These are phyloP conservation scores for Magnaporthiopsis rhizophila DNA, from an alignment of 2,329 filamentous ascomycete genomes.

Conservation along the genomic window DNA sequence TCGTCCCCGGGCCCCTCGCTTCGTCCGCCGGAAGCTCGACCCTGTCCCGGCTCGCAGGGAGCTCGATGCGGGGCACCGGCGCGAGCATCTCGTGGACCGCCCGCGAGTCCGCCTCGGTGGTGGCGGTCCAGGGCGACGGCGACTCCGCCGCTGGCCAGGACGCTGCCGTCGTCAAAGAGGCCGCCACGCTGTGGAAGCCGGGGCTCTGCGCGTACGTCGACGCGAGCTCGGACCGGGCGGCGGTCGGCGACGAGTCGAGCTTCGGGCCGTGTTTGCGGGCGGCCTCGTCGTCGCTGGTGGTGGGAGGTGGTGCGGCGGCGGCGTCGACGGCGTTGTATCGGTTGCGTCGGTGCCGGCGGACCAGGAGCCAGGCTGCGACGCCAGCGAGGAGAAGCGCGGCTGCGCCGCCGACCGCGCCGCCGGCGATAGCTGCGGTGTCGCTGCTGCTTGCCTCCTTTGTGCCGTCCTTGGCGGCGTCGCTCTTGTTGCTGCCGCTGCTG, in stretches of 20 bases:
- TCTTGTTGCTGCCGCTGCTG: neutral
- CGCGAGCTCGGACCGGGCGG: constrained; percentile 1
- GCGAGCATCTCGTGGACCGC: neutral
- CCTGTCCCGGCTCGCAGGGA: neutral
- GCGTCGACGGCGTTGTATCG: neutral
- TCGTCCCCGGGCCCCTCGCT: neutral
- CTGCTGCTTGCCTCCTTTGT: neutral
- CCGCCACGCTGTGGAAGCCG: neutral
- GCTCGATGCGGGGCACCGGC: neutral
- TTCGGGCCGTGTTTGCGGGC: neutral
- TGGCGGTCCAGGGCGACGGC: neutral
- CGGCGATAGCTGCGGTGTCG: constrained; percentile 77
- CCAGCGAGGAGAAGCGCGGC: constrained; percentile 46
- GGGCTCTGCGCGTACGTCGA: neutral
- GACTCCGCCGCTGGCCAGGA: neutral
- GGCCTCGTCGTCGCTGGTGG: too few relatives aligned
- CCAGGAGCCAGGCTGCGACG: constrained; percentile 57
- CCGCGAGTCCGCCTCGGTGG: neutral
- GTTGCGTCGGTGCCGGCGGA: constrained; percentile 52
- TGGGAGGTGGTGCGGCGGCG: neutral
- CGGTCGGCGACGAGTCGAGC: neutral
- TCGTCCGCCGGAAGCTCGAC: neutral
- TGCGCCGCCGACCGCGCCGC: constrained; percentile 79
- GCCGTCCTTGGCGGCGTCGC: neutral
- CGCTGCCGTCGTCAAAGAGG: neutral